Conservation (phyloP, 176 grass and related monocot genomes). For the Aegilops umbellulata region DNA sequence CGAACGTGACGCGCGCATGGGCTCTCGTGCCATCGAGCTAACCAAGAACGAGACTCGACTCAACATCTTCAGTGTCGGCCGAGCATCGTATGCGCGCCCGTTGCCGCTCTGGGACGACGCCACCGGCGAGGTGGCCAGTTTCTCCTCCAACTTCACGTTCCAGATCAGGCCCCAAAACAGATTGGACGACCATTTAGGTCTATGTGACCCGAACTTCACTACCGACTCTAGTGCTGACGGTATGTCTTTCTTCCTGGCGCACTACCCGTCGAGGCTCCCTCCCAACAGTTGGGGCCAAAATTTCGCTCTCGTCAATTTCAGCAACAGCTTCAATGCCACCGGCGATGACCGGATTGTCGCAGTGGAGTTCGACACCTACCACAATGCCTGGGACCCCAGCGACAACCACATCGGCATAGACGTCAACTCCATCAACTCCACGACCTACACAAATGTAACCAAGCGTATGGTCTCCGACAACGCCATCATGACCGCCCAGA, state of each 20-base stretch:
- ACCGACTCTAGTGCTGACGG: conserved; percentile 39
- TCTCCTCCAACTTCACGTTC: conserved; percentile 41
- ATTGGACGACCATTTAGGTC: fast-evolving
- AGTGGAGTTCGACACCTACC: not conserved
- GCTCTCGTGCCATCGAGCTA: not conserved
- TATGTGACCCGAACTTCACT: not conserved
- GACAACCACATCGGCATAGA: not conserved
- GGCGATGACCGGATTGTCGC: not conserved
- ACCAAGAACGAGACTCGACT: not conserved
- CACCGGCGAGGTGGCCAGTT: conserved; percentile 2
- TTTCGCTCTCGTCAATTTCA: conserved; percentile 27
- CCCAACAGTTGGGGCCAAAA: not conserved
- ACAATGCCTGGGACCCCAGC: not conserved
- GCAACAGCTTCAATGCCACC: not conserved
- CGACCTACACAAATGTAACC: too few species aligned
- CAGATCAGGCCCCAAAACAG: not conserved
- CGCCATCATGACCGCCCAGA: not conserved
- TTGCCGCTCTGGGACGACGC: too few species aligned
- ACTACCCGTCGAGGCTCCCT: conserved; percentile 26
- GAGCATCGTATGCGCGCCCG: not conserved
- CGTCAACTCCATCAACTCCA: too few species aligned
- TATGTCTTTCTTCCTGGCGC: not conserved
- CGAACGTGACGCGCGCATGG: not conserved
- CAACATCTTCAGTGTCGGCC: not conserved
- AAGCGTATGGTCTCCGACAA: not conserved